These are phyloP conservation scores for Helianthus annuus DNA, from an alignment of 129 eudicot genomes.

Conservation along the genomic window HanXRQr2.0-SUNRISE NC_035446.2:126565991-126566490, in stretches of 20 bases:
- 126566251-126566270: conserved; percentile 95
- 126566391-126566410: conserved; percentile 57
- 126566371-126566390: conserved; percentile 42
- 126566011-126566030: too few relatives aligned
- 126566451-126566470: conserved; percentile 87
- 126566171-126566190: conserved; percentile 58
- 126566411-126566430: conserved; percentile 85
- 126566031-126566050: too few relatives aligned
- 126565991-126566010: too few relatives aligned
- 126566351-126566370: conserved; percentile 52
- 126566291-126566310: conserved; percentile 49
- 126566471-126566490: conserved; percentile 92
- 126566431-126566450: conserved; percentile 62
- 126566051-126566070: too few relatives aligned
- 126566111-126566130: too few relatives aligned
- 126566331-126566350: conserved; percentile 69
- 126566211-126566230: conserved; percentile 57
- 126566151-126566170: neutral
- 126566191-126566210: conserved; percentile 76
- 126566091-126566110: too few relatives aligned
- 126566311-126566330: conserved; percentile 55
- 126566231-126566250: conserved; percentile 94
- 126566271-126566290: conserved; percentile 75
- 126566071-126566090: too few relatives aligned
- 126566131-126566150: neutral